phyloP scores from a whole-genome alignment of 352 stramenopile genomes.

The Phytophthora syringae region DNA sequence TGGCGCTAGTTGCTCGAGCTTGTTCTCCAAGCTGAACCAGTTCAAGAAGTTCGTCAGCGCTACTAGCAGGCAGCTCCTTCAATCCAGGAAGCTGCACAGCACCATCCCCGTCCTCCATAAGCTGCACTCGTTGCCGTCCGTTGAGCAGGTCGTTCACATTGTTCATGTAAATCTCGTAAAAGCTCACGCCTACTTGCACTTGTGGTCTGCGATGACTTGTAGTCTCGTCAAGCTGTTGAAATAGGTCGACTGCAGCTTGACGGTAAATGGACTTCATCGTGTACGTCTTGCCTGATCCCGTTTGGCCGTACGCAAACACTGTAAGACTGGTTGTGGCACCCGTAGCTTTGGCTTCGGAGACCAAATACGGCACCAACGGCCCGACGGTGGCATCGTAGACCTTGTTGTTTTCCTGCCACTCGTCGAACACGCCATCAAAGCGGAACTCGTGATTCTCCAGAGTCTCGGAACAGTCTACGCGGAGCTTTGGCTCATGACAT shows the following conservation, averaged over 20 bases:
- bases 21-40: slow-evolving; percentile 91
- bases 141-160: slow-evolving; percentile 96
- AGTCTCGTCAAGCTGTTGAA: slow-evolving; percentile 42
- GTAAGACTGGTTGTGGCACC: slow-evolving; percentile 68
- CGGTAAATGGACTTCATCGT: slow-evolving; percentile 92
- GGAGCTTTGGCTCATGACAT: slow-evolving; percentile 79
- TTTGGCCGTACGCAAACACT: slow-evolving; percentile 98
- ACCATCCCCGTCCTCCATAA: slow-evolving; percentile 93
- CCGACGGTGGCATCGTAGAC: slow-evolving; percentile 87
- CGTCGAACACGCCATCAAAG: slow-evolving; percentile 92
- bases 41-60: slow-evolving; percentile 87
- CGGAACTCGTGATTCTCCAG: slow-evolving; percentile 76
- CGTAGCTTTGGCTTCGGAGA: slow-evolving; percentile 19
- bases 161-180: slow-evolving; percentile 98
- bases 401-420: slow-evolving; percentile 89
- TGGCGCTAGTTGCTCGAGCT: slow-evolving; percentile 93
- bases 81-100: slow-evolving; percentile 94
- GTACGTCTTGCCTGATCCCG: slow-evolving; percentile 93
- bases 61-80: slow-evolving; percentile 81
- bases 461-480: slow-evolving; percentile 72
- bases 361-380: slow-evolving; percentile 60
- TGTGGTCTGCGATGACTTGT: slow-evolving; percentile 18
- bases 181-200: slow-evolving; percentile 88
- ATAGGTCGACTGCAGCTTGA: slow-evolving; percentile 66
- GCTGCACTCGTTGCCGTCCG: slow-evolving; percentile 83